Percentiles rank a stretch among this genome's conserved stretches.
These are phyloP conservation scores for Pulveroboletus frians DNA, from an alignment of 768 basidiomycete genomes.

Conservation along the genomic window DNA sequence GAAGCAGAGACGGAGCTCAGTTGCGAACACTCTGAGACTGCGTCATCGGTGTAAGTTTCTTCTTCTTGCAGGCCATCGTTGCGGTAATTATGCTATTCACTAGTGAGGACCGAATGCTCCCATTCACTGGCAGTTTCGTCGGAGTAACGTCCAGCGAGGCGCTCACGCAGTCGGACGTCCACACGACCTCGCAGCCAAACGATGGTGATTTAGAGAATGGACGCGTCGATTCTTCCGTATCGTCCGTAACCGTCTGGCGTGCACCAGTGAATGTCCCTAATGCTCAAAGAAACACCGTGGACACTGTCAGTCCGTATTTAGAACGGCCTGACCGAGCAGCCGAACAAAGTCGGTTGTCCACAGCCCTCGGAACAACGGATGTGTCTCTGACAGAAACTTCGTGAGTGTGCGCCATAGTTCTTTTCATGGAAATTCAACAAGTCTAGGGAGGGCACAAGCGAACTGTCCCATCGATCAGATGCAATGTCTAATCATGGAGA, in stretches of 20 bases:
- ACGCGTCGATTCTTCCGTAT: not conserved
- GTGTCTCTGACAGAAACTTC: not conserved
- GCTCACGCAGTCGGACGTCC: not conserved
- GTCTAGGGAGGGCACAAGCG: not conserved
- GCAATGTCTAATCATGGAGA: not conserved
- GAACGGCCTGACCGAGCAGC: not conserved
- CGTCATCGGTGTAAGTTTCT: not conserved
- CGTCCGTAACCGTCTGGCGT: not conserved
- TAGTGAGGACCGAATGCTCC: not conserved
- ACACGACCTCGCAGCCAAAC: not conserved
- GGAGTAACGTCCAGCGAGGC: not conserved
- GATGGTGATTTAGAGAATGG: not conserved
- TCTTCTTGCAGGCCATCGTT: not conserved
- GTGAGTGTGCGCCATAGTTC: slow-evolving; percentile 1
- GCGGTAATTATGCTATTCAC: not conserved
- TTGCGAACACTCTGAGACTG: not conserved
- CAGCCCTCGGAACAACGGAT: not conserved
- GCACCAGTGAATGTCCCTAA: not conserved
- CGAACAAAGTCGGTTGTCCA: not conserved
- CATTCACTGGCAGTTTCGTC: not conserved
- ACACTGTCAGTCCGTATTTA: not conserved
- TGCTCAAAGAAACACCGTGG: not conserved
- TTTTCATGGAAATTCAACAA: not conserved
- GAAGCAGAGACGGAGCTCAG: not conserved
- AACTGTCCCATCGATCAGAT: not conserved